Conservation (phyloP, 1,284 basidiomycete genomes). For the Afroboletus lepidellus region DNA sequence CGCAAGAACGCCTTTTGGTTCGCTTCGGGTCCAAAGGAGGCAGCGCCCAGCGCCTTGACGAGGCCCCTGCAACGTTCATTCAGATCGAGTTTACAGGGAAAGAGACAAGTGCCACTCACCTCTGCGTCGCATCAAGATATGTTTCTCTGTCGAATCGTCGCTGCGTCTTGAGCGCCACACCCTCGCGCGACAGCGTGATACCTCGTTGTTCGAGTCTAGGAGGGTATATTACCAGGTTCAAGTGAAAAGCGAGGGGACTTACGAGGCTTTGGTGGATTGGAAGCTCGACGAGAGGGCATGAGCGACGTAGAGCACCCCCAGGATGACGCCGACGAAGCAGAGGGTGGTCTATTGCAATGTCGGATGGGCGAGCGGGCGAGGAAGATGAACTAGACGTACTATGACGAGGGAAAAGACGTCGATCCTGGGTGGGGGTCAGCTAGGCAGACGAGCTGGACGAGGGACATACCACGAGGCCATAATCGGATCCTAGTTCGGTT, state of each 20-base stretch:
- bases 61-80: slow-evolving; percentile 18
- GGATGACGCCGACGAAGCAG: slow-evolving; percentile 43
- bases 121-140: slow-evolving; percentile 70
- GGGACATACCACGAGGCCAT: slow-evolving; percentile 29
- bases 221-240: neutral
- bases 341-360: slow-evolving; percentile 39
- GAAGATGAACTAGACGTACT: slow-evolving; percentile 24
- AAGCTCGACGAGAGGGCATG: slow-evolving; percentile 40
- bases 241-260: slow-evolving; percentile 2
- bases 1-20: slow-evolving; percentile 12
- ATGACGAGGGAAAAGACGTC: slow-evolving; percentile 41
- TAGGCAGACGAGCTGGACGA: neutral
- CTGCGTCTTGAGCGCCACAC: slow-evolving; percentile 62
- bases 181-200: slow-evolving; percentile 50
- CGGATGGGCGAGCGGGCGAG: neutral
- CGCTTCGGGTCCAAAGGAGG: slow-evolving; percentile 20
- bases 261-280: slow-evolving; percentile 50
- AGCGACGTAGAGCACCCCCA: slow-evolving; percentile 38
- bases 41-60: slow-evolving; percentile 24
- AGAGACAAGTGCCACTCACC: slow-evolving; percentile 37
- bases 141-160: slow-evolving; percentile 56
- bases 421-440: slow-evolving; percentile 26
- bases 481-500: neutral
- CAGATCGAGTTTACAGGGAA: neutral
- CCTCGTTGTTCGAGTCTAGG: slow-evolving; percentile 49